Conservation (phyloP, 495 filamentous ascomycete genomes). For the Copromyces sp. region DNA sequence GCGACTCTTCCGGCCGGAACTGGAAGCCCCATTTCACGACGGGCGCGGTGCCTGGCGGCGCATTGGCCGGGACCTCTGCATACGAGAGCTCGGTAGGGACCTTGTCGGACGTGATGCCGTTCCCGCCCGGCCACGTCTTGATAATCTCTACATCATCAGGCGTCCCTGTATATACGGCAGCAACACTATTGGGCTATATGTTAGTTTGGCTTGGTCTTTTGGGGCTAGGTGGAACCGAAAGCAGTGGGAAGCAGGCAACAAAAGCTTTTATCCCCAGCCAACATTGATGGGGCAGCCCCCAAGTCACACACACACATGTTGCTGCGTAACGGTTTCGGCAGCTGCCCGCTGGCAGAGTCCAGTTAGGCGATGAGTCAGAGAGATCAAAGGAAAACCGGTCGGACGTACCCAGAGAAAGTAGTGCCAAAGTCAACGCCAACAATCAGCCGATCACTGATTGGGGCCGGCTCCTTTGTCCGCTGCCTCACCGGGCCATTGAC, state of each 20-base stretch:
- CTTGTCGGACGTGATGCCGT: slow-evolving; percentile 61
- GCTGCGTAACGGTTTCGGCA: neutral
- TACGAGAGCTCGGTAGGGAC: slow-evolving; percentile 56
- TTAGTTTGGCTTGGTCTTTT: neutral
- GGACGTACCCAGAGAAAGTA: slow-evolving; percentile 55
- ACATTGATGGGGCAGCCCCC: neutral
- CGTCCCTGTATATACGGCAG: slow-evolving; percentile 63
- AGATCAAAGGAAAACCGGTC: neutral
- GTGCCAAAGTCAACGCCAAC: slow-evolving; percentile 62
- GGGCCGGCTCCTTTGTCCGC: slow-evolving; percentile 35
- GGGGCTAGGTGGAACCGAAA: neutral
- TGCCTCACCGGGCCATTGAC: slow-evolving; percentile 46
- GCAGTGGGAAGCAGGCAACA: neutral
- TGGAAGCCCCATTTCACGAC: slow-evolving; percentile 66
- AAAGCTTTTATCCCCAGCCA: neutral
- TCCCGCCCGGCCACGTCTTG: slow-evolving; percentile 71
- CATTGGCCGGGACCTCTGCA: slow-evolving; percentile 25
- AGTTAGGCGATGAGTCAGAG: neutral
- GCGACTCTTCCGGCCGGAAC: slow-evolving; percentile 62
- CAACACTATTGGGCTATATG: slow-evolving; percentile 40
- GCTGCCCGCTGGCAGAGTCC: slow-evolving; percentile 1
- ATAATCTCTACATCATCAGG: slow-evolving; percentile 73
- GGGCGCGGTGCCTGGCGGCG: slow-evolving; percentile 23
- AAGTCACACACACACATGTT: neutral
- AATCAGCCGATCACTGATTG: slow-evolving; percentile 45